A percentile compares a stretch with the other conserved stretches of the same genome.
phyloP scores from a whole-genome alignment of 2,329 filamentous ascomycete genomes.

The Neobulgaria alba region DNA sequence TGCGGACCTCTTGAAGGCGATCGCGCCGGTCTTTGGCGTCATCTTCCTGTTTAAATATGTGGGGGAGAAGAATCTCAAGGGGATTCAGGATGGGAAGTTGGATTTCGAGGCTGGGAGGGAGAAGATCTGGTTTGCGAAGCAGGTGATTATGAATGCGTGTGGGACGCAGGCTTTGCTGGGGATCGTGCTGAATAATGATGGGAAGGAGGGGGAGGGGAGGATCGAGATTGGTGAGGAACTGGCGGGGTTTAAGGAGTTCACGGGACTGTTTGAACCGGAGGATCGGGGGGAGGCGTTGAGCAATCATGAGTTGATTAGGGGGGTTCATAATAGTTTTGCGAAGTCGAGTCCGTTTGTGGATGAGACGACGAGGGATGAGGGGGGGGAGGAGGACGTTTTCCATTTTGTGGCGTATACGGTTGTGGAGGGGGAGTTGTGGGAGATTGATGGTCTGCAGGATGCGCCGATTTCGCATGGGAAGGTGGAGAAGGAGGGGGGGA shows the following conservation, averaged over 20 bases:
- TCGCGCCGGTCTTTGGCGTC: conserved; percentile 81
- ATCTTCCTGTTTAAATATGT: conserved; percentile 99
- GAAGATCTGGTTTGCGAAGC: conserved; percentile 83
- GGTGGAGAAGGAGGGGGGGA: conserved; percentile 48
- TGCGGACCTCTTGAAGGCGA: conserved; percentile 58
- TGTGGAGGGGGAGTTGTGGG: conserved; percentile 74
- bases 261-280: conserved; percentile 56
- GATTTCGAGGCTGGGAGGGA: conserved; percentile 68
- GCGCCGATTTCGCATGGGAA: conserved; percentile 82
- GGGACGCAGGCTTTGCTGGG: conserved; percentile 90
- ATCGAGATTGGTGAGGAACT: conserved; percentile 55
- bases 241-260: conserved; percentile 63
- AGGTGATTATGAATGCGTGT: conserved; percentile 98
- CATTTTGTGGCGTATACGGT: conserved; percentile 96
- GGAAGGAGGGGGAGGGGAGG: conserved; percentile 48
- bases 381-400: conserved; percentile 81
- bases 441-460: conserved; percentile 89
- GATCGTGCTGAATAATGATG: conserved; percentile 86
- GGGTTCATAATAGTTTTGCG: conserved; percentile 67
- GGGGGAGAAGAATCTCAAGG: conserved; percentile 47
- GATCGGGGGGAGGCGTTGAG: conserved; percentile 62
- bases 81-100: conserved; percentile 66
- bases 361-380: conserved; percentile 67
- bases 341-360: conserved; percentile 79
- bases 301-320: conserved; percentile 52